These are phyloP conservation scores for Gymnopilus junonius DNA, from an alignment of 768 basidiomycete species.

Conservation along the genomic window DNA sequence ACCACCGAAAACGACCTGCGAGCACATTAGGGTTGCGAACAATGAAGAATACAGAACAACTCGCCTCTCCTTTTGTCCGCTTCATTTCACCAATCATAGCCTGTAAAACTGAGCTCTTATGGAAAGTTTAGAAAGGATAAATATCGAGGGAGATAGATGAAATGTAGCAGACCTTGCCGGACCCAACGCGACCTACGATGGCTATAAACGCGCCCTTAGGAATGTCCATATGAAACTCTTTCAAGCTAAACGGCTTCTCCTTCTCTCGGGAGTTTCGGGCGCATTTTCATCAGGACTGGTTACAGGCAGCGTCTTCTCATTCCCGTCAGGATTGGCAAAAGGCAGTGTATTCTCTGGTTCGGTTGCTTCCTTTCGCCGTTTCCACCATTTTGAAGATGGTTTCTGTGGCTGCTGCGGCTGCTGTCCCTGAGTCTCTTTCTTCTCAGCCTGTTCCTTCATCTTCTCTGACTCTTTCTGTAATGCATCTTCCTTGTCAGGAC, in stretches of 20 bases:
- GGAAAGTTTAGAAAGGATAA: background rate
- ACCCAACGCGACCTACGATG: conserved; percentile 77
- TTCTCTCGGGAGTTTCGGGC: conserved; percentile 38
- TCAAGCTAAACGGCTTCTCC: conserved; percentile 56
- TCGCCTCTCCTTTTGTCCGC: conserved; percentile 56
- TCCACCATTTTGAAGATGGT: background rate
- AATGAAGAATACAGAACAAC: background rate
- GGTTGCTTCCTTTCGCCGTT: conserved; percentile 3
- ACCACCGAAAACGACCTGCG: conserved; percentile 55
- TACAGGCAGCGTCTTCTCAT: background rate
- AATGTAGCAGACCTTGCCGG: conserved; percentile 57
- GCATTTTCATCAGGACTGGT: conserved; percentile 10
- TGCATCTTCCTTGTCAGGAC: conserved; percentile 13
- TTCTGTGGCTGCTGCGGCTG: conserved; percentile 14
- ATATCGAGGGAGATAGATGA: background rate
- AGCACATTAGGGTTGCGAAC: background rate
- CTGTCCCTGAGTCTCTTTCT: conserved; percentile 7
- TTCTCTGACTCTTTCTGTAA: conserved; percentile 12
- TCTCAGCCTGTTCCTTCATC: conserved; percentile 22
- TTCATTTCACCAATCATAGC: conserved; percentile 73
- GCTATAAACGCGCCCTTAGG: conserved; percentile 66
- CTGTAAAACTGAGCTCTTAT: conserved; percentile 61
- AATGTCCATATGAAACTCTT: conserved; percentile 47
- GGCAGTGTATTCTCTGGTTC: conserved; percentile 3
- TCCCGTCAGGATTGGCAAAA: background rate